phyloP scores from a whole-genome alignment of 257 asterid species.

The Rubia yunnanensis region DNA sequence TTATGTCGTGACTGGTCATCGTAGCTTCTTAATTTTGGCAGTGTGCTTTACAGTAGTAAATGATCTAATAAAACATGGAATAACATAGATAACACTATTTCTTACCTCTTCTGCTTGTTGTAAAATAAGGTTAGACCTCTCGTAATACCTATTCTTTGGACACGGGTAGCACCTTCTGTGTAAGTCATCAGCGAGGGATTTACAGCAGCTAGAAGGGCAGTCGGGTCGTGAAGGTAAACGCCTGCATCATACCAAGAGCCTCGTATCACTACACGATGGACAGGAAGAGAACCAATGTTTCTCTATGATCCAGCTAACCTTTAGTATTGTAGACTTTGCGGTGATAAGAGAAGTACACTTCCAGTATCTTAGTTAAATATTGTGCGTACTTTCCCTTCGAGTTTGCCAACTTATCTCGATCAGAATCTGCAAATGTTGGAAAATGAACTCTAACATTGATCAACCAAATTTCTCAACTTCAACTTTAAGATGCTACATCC shows the following conservation, averaged over 20 bases:
- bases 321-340: slow-evolving; percentile 71
- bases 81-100: not conserved
- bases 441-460: not conserved
- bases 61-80: not conserved
- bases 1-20: no score
- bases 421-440: slow-evolving; percentile 40
- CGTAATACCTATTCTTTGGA: slow-evolving; percentile 78
- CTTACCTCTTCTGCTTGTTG: slow-evolving; percentile 81
- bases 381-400: slow-evolving; percentile 64
- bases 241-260: slow-evolving; percentile 37
- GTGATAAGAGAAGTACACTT: slow-evolving; percentile 72
- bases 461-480: not conserved
- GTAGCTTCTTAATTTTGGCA: no score
- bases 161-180: slow-evolving; percentile 84
- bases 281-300: not conserved
- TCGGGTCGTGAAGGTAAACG: slow-evolving; percentile 92
- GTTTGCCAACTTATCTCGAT: slow-evolving; percentile 58
- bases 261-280: not conserved
- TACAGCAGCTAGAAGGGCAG: slow-evolving; percentile 84
- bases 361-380: slow-evolving; percentile 76
- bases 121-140: slow-evolving; percentile 81
- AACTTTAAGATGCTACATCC: not conserved
- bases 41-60: not conserved
- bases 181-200: slow-evolving; percentile 75
- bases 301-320: slow-evolving; percentile 35